Evolutionary conservation across 2,329 filamentous ascomycete genomes (phyloP).

Genomic region (Pseudopyricularia javanii): DNA sequence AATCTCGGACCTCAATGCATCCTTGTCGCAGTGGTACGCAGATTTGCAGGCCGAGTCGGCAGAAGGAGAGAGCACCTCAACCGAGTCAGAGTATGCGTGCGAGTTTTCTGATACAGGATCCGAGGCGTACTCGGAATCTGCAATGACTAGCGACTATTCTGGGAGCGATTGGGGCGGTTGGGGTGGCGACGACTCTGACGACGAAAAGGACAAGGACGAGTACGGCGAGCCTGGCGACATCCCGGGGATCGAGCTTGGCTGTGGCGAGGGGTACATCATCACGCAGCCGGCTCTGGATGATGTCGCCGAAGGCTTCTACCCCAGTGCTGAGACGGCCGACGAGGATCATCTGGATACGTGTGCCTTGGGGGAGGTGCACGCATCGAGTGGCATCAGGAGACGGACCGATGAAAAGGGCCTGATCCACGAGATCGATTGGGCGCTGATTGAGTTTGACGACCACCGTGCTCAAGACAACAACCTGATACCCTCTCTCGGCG

Average conservation of each 20-base stretch:
- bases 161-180: constrained; percentile 22
- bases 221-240: constrained; percentile 61
- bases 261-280: constrained; percentile 66
- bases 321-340: constrained; percentile 55
- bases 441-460: constrained; percentile 68
- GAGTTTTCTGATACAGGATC: constrained; percentile 53
- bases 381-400: constrained; percentile 78
- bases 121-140: constrained; percentile 35
- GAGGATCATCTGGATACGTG: constrained; percentile 76
- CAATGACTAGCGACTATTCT: constrained; percentile 36
- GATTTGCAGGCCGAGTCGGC: constrained; percentile 17
- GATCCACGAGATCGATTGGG: constrained; percentile 92
- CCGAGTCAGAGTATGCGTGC: constrained; percentile 44
- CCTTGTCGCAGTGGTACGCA: constrained; percentile 28
- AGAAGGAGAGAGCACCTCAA: constrained; percentile 23
- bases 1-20: constrained; percentile 16
- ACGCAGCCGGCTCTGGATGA: constrained; percentile 90
- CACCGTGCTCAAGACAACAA: constrained; percentile 37
- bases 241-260: constrained; percentile 61
- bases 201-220: constrained; percentile 39
- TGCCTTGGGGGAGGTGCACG: constrained; percentile 71
- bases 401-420: constrained; percentile 56
- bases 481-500: constrained; percentile 36
- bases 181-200: constrained; percentile 16
- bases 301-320: constrained; percentile 72